phyloP scores from a whole-genome alignment of 2,329 filamentous ascomycete species.

The Nigrospora oryzae region DNA sequence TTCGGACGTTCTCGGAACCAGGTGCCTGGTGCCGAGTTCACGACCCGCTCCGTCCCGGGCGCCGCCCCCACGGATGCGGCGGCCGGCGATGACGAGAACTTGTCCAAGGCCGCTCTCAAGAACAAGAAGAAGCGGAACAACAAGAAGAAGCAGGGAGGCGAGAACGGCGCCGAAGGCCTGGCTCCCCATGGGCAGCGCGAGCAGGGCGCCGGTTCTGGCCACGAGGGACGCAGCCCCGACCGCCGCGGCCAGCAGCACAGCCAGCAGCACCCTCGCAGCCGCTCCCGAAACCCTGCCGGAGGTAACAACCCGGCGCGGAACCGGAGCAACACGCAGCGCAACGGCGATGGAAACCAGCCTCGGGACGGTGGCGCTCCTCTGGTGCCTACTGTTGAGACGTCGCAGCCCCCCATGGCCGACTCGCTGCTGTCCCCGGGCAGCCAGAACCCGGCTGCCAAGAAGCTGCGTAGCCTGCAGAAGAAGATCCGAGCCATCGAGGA shows the following conservation, averaged over 20 bases:
- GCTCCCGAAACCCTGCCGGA: conserved; percentile 43
- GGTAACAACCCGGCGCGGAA: conserved; percentile 37
- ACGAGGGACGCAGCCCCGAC: conserved; percentile 57
- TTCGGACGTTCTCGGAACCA: conserved; percentile 69
- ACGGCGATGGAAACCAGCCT: conserved; percentile 19
- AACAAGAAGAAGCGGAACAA: conserved; percentile 97
- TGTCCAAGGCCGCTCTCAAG: conserved; percentile 81
- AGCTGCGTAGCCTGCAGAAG: conserved; percentile 86
- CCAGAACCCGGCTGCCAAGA: conserved; percentile 79
- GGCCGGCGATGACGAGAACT: conserved; percentile 58
- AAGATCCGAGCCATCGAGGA: conserved; percentile 98
- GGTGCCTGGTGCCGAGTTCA: conserved; percentile 77
- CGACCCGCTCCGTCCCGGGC: conserved; percentile 54
- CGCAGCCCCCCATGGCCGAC: conserved; percentile 36
- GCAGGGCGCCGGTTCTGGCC: conserved; percentile 31
- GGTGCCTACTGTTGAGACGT: conserved; percentile 18
- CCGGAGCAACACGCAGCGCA: conserved; percentile 40
- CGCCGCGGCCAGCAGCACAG: conserved; percentile 51
- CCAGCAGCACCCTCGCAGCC: conserved; percentile 37
- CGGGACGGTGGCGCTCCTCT: conserved; percentile 15
- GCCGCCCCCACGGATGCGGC: conserved; percentile 56
- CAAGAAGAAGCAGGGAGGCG: conserved; percentile 81
- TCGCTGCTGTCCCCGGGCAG: conserved; percentile 31
- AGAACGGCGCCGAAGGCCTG: conserved; percentile 36
- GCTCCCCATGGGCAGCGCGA: conserved; percentile 34